Evolutionary conservation across 768 basidiomycete genomes (phyloP).

Genomic region (Myochromella boudieri): DNA sequence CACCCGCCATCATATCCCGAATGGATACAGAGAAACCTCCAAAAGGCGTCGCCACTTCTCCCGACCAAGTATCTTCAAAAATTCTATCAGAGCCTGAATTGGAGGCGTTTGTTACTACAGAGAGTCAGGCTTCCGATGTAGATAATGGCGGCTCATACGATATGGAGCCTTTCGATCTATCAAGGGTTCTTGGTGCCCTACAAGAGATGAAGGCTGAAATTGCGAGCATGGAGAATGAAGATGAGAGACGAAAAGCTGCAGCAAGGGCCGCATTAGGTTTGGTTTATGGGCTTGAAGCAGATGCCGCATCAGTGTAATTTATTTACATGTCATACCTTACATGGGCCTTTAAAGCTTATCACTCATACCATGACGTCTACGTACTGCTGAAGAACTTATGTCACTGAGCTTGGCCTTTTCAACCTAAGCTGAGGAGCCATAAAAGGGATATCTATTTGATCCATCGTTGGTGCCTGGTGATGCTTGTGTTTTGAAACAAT

Average conservation of each 20-base stretch:
- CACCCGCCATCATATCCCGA: not conserved
- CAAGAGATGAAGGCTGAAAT: constrained; percentile 78
- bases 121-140: not conserved
- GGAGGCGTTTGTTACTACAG: not conserved
- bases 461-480: constrained; percentile 17
- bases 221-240: constrained; percentile 59
- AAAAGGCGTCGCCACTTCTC: not conserved
- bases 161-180: constrained; percentile 58
- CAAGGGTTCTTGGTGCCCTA: constrained; percentile 56
- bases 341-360: too few relatives aligned
- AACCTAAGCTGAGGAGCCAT: not conserved
- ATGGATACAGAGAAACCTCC: not conserved
- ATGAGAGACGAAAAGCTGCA: constrained; percentile 64
- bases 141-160: constrained; percentile 23
- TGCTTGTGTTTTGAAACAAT: constrained; percentile 8
- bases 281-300: constrained; percentile 61
- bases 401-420: not conserved
- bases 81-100: constrained; percentile 5
- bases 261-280: constrained; percentile 72
- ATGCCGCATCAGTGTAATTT: not conserved
- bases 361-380: too few relatives aligned
- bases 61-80: not conserved
- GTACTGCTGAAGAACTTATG: too few relatives aligned
- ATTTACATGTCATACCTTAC: too few relatives aligned
- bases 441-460: constrained; percentile 12